Evolutionary conservation across 2,329 filamentous ascomycete species (phyloP).

Genomic region (Phoma sp.): DNA sequence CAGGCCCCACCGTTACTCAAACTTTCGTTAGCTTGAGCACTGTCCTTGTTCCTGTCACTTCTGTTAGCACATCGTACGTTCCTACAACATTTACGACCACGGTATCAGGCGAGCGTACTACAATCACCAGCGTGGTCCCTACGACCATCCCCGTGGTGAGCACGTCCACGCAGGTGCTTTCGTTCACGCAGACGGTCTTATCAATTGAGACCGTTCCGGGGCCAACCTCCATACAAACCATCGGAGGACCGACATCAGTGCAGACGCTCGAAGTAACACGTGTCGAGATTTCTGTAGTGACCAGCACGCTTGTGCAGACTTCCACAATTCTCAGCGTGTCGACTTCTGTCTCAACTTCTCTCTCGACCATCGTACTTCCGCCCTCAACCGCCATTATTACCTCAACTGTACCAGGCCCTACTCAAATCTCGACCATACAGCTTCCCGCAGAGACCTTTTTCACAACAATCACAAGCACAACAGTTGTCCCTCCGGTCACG

Average conservation of each 20-base stretch:
- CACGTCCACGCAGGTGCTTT: background rate
- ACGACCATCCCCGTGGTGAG: background rate
- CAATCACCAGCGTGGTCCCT: background rate
- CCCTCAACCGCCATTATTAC: constrained; percentile 24
- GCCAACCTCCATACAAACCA: background rate
- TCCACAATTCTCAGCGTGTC: background rate
- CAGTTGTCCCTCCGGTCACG: background rate
- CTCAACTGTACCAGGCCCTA: constrained; percentile 23
- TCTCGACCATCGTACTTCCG: constrained; percentile 7
- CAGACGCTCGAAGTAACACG: constrained; percentile 4
- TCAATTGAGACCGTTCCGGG: background rate
- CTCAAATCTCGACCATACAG: constrained; percentile 21
- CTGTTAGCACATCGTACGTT: background rate
- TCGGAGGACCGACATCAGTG: constrained; percentile 3
- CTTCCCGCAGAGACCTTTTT: constrained; percentile 12
- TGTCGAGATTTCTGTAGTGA: constrained; percentile 13
- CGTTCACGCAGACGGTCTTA: background rate
- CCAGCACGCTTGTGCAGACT: constrained; percentile 6
- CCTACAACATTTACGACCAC: background rate
- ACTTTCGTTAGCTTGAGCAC: background rate
- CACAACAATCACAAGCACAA: constrained; percentile 6
- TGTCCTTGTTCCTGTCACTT: background rate
- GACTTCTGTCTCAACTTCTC: background rate
- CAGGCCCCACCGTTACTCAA: background rate
- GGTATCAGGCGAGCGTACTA: background rate